Conservation (phyloP, 257 asterid species). For the Solanum megistacrolobum region DNA sequence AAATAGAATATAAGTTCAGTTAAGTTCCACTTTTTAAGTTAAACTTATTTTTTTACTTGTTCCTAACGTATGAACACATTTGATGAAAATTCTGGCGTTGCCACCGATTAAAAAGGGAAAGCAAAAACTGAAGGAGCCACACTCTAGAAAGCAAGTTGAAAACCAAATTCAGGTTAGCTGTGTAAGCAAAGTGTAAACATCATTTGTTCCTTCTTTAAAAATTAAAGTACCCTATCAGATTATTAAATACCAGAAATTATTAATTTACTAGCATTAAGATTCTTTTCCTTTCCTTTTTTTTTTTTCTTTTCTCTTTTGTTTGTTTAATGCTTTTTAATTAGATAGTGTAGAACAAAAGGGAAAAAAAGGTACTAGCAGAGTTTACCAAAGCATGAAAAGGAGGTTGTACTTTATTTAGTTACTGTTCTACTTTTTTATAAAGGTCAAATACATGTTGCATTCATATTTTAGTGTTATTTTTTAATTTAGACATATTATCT, state of each 20-base stretch:
- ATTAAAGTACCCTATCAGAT: background rate
- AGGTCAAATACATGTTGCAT: background rate
- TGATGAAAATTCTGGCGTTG: fast-evolving
- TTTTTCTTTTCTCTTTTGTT: background rate
- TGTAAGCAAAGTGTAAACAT: background rate
- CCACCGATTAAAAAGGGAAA: background rate
- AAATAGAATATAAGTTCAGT: background rate
- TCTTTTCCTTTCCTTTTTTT: background rate
- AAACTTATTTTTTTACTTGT: too few relatives aligned
- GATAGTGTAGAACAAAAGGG: background rate
- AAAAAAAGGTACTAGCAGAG: background rate
- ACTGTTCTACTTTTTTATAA: background rate
- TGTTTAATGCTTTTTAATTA: background rate
- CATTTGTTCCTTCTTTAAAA: background rate
- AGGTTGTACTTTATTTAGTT: background rate
- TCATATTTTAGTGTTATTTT: too few relatives aligned
- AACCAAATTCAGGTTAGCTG: background rate
- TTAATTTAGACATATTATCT: too few relatives aligned
- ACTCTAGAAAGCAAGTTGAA: background rate
- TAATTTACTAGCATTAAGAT: background rate
- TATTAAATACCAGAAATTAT: background rate
- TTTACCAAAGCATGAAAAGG: background rate
- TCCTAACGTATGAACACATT: too few relatives aligned
- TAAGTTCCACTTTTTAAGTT: background rate
- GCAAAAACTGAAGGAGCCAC: background rate